Conservation (phyloP, 2,329 filamentous ascomycete species). For the Penicillium sp. region DNA sequence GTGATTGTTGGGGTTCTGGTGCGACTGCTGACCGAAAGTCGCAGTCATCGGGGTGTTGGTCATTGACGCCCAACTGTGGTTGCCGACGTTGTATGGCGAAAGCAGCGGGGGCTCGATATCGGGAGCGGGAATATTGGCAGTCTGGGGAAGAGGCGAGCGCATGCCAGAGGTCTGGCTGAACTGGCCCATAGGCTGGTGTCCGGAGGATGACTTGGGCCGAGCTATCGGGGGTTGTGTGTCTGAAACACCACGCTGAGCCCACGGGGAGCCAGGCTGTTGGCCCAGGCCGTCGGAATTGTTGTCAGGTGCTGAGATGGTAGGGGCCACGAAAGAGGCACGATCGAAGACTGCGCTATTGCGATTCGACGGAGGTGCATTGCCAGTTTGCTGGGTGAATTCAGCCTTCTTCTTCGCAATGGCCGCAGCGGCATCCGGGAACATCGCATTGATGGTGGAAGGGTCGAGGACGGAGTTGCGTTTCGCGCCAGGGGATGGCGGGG, state of each 20-base stretch:
- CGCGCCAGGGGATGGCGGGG: conserved; percentile 64
- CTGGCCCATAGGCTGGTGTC: conserved; percentile 79
- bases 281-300: conserved; percentile 51
- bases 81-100: conserved; percentile 67
- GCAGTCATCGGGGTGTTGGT: conserved; percentile 93
- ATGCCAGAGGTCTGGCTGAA: conserved; percentile 76
- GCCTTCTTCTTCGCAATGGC: conserved; percentile 98
- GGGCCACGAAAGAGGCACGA: conserved; percentile 63
- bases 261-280: conserved; percentile 68
- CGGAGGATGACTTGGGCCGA: conserved; percentile 68
- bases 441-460: conserved; percentile 85
- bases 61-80: conserved; percentile 97
- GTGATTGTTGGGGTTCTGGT: conserved; percentile 49
- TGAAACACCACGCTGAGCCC: conserved; percentile 51
- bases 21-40: conserved; percentile 58
- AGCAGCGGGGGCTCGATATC: conserved; percentile 74
- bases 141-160: conserved; percentile 77
- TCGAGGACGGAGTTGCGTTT: conserved; percentile 96
- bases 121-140: conserved; percentile 65
- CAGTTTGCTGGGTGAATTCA: conserved; percentile 91
- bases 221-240: conserved; percentile 48
- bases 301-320: conserved; percentile 64
- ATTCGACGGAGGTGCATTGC: conserved; percentile 80
- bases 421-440: conserved; percentile 96
- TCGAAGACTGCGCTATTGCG: conserved; percentile 76